Evolutionary conservation across 768 basidiomycete genomes (phyloP).

Genomic region (Mycena epipterygia): DNA sequence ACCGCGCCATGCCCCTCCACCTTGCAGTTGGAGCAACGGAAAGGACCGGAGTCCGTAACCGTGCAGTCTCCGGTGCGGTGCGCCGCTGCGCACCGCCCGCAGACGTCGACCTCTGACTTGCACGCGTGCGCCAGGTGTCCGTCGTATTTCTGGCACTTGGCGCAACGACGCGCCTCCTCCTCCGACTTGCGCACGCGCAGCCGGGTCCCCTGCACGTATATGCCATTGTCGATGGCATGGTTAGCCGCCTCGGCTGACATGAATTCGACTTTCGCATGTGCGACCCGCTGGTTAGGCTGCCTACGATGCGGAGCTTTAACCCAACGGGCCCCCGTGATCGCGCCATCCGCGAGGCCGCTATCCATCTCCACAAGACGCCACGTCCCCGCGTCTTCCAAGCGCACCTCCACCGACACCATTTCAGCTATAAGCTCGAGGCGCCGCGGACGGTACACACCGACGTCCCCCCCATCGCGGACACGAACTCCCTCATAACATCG

Average conservation of each 20-base stretch:
- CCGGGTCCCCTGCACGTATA: neutral
- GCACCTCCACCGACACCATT: neutral
- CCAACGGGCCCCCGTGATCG: neutral
- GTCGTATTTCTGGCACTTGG: slow-evolving; percentile 6
- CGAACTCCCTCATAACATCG: neutral
- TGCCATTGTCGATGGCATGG: slow-evolving; percentile 13
- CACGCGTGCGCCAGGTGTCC: neutral
- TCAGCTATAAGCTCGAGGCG: neutral
- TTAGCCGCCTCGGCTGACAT: neutral
- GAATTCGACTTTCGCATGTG: slow-evolving; percentile 14
- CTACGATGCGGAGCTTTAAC: neutral
- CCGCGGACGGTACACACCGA: neutral
- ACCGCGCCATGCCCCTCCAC: slow-evolving; percentile 5
- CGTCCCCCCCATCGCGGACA: neutral
- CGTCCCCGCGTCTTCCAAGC: neutral
- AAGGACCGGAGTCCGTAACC: neutral
- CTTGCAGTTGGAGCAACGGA: slow-evolving; percentile 15
- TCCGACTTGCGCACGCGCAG: neutral
- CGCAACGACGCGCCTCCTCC: neutral
- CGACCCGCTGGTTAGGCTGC: neutral
- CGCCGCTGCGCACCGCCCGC: neutral
- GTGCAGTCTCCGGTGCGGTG: slow-evolving; percentile 13
- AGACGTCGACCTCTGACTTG: neutral
- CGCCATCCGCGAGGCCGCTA: neutral
- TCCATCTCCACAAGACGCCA: slow-evolving; percentile 13